Base-by-base conservation (phyloP, 108 stramenopile species). In the Epipyxis sp. region DNA sequence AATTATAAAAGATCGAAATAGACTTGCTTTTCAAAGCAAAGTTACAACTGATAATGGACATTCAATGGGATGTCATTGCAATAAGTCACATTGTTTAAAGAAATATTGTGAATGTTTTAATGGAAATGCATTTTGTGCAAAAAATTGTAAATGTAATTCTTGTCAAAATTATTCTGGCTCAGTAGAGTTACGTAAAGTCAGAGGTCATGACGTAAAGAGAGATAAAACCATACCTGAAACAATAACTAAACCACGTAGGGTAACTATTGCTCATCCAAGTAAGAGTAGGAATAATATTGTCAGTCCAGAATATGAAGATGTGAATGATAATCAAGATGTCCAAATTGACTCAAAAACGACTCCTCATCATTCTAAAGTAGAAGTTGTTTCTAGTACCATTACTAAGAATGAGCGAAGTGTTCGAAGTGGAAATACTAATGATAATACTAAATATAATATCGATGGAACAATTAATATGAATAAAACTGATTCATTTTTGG, bases 31-130 rank as follows among this genome's bases (percentile, higher is more conserved):
- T 85, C 91, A 92, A 59, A 90, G 91, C 71, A 96, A 95, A 81
- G 92, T 95, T 78, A 78, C 42, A 41, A 57, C 76, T 1, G 65
- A 68, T 41, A 40, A 69, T 77, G 76, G 74, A 6, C 79, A 85
- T 45, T 50, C 76, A 41, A 42, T 44, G 10, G 59, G 78, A 1
- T 84, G 86, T 79, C 61, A 76, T 45, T 87, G 79, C 84, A 78
- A 84, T 44, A 83, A 81, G 30, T 85, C 83, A 54, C 59, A 43
- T 45, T 90, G 89, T 76, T 81, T 90, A 0, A 90, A 88, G 84
- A 86, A 84, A 62, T 90, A 90, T 81, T 97, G 97, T 82, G 97
- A 96, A 78, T 97, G 97, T 78, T 96, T 91, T 80, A 85, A 91
- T 34, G 93, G 90, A 27, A 85, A 84, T 58, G 90, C 90, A 30